Evolutionary conservation across 768 basidiomycete species (phyloP).

Genomic region (Lactarius hengduanensis): DNA sequence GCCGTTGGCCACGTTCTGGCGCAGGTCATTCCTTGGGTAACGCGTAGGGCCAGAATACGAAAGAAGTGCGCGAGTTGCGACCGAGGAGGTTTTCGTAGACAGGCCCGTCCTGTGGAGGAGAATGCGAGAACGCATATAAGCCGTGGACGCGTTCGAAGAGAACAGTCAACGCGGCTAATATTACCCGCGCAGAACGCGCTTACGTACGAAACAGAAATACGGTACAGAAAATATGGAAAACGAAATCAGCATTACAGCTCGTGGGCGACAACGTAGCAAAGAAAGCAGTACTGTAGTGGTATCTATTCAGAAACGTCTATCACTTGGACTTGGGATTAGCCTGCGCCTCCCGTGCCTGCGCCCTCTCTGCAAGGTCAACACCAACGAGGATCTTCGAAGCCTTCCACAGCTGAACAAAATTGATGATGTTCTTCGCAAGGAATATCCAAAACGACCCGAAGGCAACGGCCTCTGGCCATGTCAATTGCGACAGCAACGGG

Average conservation of each 20-base stretch:
- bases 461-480: constrained; percentile 78
- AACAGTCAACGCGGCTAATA: neutral
- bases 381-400: constrained; percentile 93
- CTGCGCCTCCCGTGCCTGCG: constrained; percentile 54
- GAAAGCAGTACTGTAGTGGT: constrained; percentile 4
- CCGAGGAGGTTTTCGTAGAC: constrained; percentile 33
- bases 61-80: constrained; percentile 33
- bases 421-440: constrained; percentile 85
- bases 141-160: neutral
- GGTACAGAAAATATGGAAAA: neutral
- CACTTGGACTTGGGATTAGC: constrained; percentile 33
- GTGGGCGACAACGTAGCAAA: constrained; percentile 15
- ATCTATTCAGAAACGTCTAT: constrained; percentile 15
- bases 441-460: constrained; percentile 63
- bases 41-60: constrained; percentile 35
- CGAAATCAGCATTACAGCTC: constrained; percentile 13
- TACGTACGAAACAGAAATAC: neutral
- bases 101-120: constrained; percentile 39
- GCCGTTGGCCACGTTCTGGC: constrained; percentile 24
- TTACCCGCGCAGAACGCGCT: neutral
- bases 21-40: constrained; percentile 36
- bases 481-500: constrained; percentile 44
- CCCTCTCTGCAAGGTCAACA: constrained; percentile 85
- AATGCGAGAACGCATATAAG: constrained; percentile 41
- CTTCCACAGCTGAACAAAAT: constrained; percentile 97